These are phyloP conservation scores for Lecanicillium sp. DNA, from an alignment of 2,329 filamentous ascomycete genomes.

Conservation along the genomic window DNA sequence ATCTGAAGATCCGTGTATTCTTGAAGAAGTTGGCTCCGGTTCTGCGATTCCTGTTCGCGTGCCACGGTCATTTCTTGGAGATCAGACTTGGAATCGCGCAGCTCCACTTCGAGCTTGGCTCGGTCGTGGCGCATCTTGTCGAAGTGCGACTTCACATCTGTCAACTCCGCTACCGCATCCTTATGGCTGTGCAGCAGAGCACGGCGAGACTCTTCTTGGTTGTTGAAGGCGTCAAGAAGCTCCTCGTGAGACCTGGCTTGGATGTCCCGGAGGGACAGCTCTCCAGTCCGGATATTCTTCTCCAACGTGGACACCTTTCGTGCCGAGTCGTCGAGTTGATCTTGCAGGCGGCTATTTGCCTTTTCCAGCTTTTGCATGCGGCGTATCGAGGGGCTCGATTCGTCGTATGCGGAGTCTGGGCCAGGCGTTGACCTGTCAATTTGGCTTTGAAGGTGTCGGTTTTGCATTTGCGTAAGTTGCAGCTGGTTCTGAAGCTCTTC, in stretches of 20 bases:
- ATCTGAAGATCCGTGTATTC: constrained; percentile 94
- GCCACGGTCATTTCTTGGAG: constrained; percentile 71
- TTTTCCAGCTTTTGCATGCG: constrained; percentile 88
- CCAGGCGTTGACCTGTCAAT: constrained; percentile 61
- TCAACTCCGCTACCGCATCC: constrained; percentile 73
- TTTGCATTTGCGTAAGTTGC: constrained; percentile 91
- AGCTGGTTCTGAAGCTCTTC: constrained; percentile 92
- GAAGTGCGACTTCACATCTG: constrained; percentile 78
- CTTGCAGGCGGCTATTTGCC: constrained; percentile 84
- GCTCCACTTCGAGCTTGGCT: constrained; percentile 72
- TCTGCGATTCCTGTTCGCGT: constrained; percentile 80
- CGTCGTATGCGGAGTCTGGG: constrained; percentile 57
- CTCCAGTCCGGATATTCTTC: constrained; percentile 76
- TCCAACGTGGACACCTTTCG: constrained; percentile 89
- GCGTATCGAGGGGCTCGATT: constrained; percentile 71
- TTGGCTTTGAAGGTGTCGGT: constrained; percentile 84
- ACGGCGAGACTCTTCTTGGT: constrained; percentile 81
- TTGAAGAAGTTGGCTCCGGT: constrained; percentile 78
- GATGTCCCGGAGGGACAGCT: constrained; percentile 82
- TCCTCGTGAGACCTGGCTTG: constrained; percentile 93
- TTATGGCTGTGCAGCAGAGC: constrained; percentile 79
- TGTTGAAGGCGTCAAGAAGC: constrained; percentile 84
- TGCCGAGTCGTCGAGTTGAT: constrained; percentile 87
- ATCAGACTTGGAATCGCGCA: constrained; percentile 77
- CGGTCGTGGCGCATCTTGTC: constrained; percentile 81